Evolutionary conservation across 2,329 filamentous ascomycete species (phyloP), one percentile per base, ranked within the genome.

Genomic region (Colletotrichum sp.): DNA sequence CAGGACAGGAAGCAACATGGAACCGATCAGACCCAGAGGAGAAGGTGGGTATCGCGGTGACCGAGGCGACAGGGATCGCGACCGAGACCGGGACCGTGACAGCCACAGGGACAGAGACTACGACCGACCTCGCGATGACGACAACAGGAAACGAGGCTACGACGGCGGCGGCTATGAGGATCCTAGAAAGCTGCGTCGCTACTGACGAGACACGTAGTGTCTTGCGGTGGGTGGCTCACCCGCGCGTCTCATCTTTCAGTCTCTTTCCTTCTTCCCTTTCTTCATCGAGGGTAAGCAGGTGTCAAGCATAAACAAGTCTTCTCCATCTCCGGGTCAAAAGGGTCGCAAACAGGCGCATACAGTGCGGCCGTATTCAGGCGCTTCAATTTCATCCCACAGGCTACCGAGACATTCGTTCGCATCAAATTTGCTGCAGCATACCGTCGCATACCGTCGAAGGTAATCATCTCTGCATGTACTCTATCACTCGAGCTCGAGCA

Each of bases 141-240:
- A 91, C 78, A 88, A 86, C 85, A 85, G 91, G 83, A 91, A 94
- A 88, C 91, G 93, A 83, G 89, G 92, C 68, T 95, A 94, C 85
- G 96, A 97, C 68, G 94, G 94, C 82, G 93, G 93, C 83, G 91
- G 91, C 78, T 93, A 96, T 86, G 95, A 98, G 82, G 96, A 98
- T 84, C 91, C 92, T 66, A 86, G 91, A 74, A 93, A 93, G 84
- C 82, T 93, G 77, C 91, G 92, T 78, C 90, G 92, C 78, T 93
- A 93, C 85, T 93, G 87, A 87, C 82, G 82, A 83, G 82, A 84
- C 83, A 80, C 77, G 73, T 62, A 60, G 76, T 77, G 81, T 85
- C 83, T 84, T 84, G 83, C 82, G 86, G 87, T 89, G 87, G 88
- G 88, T 76, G 71, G 48, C 65, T 56, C 22, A 48, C 52, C 66